Conservation (phyloP, 1,284 basidiomycete species). For the Fomitopsis schrenkii region DNA sequence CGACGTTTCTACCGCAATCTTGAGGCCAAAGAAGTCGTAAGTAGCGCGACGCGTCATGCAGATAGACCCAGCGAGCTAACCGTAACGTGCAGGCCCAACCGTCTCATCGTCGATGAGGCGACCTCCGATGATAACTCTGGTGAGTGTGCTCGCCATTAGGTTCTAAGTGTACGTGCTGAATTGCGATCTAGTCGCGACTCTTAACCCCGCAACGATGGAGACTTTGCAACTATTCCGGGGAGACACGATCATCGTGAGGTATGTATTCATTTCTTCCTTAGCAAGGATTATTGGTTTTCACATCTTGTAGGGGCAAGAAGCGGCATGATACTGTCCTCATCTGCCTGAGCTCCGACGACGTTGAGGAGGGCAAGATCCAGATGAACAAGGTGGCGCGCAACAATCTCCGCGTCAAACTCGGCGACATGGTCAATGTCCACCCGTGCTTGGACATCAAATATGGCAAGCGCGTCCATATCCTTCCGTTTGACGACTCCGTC, state of each 20-base stretch:
- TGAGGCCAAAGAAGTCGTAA: conserved; percentile 94
- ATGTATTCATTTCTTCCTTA: conserved; percentile 12
- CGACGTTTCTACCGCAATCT: conserved; percentile 90
- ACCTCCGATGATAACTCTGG: conserved; percentile 91
- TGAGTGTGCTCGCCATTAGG: conserved; percentile 27
- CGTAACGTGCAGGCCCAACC: conserved; percentile 69
- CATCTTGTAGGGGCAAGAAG: conserved; percentile 77
- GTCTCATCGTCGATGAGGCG: conserved; percentile 91
- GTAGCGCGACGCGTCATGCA: conserved; percentile 30
- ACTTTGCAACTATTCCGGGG: conserved; percentile 90
- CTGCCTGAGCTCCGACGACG: conserved; percentile 91
- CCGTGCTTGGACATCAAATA: conserved; percentile 99
- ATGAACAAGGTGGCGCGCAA: conserved; percentile 99
- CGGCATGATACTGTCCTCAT: conserved; percentile 95
- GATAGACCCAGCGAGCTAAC: conserved; percentile 7
- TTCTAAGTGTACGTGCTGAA: not conserved
- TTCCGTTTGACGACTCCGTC: conserved; percentile 98
- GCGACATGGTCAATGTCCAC: conserved; percentile 94
- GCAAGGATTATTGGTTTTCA: not conserved
- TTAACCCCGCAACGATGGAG: conserved; percentile 98
- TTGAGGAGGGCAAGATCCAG: conserved; percentile 97
- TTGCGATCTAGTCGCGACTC: conserved; percentile 71
- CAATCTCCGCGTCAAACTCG: conserved; percentile 97
- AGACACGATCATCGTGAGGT: conserved; percentile 91
- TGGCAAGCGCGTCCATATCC: conserved; percentile 94